Evolutionary conservation across 2,329 filamentous ascomycete genomes (phyloP), one percentile per base, ranked within the genome.

Genomic region (Pseudocercospora pini-densiflorae): DNA sequence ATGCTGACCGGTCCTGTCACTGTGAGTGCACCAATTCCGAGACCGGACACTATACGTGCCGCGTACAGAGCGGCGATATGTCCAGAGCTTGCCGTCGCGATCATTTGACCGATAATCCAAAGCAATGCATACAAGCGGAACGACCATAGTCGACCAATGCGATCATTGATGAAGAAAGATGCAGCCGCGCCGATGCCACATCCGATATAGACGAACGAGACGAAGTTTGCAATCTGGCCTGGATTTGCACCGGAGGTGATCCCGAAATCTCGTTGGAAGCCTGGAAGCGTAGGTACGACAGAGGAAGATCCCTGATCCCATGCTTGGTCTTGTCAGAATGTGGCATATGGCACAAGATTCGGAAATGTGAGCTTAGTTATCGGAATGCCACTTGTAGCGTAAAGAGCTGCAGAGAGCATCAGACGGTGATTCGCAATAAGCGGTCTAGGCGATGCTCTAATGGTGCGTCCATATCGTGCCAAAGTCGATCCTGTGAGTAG

Each of bases 131-230:
- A 82, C 1, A 82, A 68, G 0, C 80, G 76, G 6, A 74, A 74
- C 0, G 80, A 79, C 79, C 80, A 81, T 23, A 78, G 70, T 1
- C 80, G 77, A 0, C 81, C 80, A 23, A 81, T 74, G 5, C 75
- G 72, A 64, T 82, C 73, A 70, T 81, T 80, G 68, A 81, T 64
- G 69, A 81, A 79, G 71, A 79, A 81, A 5, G 78, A 78, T 3
- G 78, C 61, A 14, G 61, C 71, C 1, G 78, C 74, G 1, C 78
- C 77, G 4, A 75, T 66, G 43, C 71, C 76, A 43, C 65, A 69
- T 2, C 76, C 76, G 43, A 81, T 69, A 62, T 80, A 77, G 21
- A 78, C 84, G 31, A 81, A 66, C 4, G 79, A 81, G 47, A 82
- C 73, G 65, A 79, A 80, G 60, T 79, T 78, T n/a, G 62, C 67